These are phyloP conservation scores for Solanum clarkiae DNA, from an alignment of 257 asterid genomes.

Conservation along the genomic window DNA sequence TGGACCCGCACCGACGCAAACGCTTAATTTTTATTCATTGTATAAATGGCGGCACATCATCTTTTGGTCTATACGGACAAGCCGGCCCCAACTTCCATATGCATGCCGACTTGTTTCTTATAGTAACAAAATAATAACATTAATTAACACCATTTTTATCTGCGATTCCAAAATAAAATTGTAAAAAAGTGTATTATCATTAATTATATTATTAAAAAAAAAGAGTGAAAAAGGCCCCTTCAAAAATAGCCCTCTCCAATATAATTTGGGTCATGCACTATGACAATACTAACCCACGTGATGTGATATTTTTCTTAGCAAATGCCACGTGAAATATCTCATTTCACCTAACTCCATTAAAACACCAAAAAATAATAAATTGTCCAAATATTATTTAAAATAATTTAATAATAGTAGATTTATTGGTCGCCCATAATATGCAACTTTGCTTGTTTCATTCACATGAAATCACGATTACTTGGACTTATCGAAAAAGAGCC, in stretches of 20 bases:
- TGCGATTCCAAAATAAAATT: background rate
- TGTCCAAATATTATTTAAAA: too few species aligned
- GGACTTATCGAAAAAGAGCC: background rate
- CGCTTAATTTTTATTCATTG: too few species aligned
- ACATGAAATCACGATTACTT: too few species aligned
- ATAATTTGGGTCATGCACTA: too few species aligned
- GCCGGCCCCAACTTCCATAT: background rate
- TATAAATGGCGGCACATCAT: background rate
- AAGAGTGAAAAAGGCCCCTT: too few species aligned
- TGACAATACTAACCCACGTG: too few species aligned
- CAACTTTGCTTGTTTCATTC: background rate
- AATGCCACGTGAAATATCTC: too few species aligned
- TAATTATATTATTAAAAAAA: too few species aligned
- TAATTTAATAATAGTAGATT: background rate
- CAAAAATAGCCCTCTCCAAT: too few species aligned
- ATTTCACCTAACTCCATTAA: too few species aligned
- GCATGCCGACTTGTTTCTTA: background rate
- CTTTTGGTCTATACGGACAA: background rate
- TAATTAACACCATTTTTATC: background rate
- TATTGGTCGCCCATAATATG: background rate
- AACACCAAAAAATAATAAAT: too few species aligned
- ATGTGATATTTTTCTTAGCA: too few species aligned
- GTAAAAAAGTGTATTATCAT: background rate
- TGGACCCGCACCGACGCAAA: rapidly evolving
- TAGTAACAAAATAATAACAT: background rate